phyloP scores from a whole-genome alignment of 257 asterid species.

The Leonotis leonurus region DNA sequence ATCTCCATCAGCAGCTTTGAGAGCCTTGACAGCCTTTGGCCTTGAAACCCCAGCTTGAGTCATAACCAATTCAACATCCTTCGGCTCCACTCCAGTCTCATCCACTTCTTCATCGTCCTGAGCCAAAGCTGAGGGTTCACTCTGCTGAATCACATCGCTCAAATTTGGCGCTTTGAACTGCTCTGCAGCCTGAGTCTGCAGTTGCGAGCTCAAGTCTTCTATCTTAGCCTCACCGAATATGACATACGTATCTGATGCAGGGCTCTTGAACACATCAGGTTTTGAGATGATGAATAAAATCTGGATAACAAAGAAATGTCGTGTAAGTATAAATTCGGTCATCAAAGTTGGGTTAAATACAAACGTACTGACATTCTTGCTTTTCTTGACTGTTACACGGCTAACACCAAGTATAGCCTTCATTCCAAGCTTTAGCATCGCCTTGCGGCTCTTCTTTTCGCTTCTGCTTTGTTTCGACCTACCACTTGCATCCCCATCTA shows the following conservation, averaged over 20 bases:
- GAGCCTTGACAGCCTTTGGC: constrained; percentile 54
- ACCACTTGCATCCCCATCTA: constrained; percentile 34
- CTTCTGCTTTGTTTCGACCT: constrained; percentile 45
- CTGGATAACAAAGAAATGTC: constrained; percentile 17
- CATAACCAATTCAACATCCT: constrained; percentile 67
- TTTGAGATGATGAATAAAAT: constrained; percentile 44
- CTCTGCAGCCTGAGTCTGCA: constrained; percentile 48
- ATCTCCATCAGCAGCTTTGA: constrained; percentile 62
- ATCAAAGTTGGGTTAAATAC: too few relatives aligned
- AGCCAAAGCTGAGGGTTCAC: constrained; percentile 36
- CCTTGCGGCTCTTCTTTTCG: constrained; percentile 51
- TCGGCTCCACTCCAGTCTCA: constrained; percentile 54
- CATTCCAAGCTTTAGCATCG: constrained; percentile 46
- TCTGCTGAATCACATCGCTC: constrained; percentile 34
- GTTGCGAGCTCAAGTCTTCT: constrained; percentile 45
- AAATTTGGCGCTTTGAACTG: constrained; percentile 53
- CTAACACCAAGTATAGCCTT: constrained; percentile 40
- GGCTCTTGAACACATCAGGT: constrained; percentile 51
- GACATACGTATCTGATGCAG: constrained; percentile 36
- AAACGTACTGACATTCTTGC: constrained; percentile 32
- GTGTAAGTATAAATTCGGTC: too few relatives aligned
- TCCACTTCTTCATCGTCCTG: constrained; percentile 69
- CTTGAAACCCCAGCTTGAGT: constrained; percentile 63
- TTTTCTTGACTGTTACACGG: constrained; percentile 44
- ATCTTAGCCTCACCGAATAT: constrained; percentile 44